Evolutionary conservation across 495 filamentous ascomycete species (phyloP), one percentile per base, ranked within the genome.

Genomic region (Neurospora hispaniola): DNA sequence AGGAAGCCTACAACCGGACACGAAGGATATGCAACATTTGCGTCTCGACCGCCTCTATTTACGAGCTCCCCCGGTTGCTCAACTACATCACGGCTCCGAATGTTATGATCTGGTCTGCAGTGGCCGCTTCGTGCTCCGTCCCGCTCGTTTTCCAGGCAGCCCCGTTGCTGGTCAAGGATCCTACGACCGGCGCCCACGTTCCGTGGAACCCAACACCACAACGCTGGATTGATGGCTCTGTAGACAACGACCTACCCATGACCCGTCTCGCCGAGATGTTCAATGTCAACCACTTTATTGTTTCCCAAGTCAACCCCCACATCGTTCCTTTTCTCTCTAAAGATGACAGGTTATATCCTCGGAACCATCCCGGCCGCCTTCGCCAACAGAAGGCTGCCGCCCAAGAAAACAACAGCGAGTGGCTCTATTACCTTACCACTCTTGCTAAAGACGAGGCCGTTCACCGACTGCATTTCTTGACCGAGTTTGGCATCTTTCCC

Each of bases 221-320:
- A 75, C 88, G 88, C 73, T 98, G 91, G 86, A 97, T 97, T 62
- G 95, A 98, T 80, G 95, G 95, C 6, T 97, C 93, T 0, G 93
- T 98, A 5, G 94, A 98, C 76, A 94, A 94, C 73, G 95, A 98
- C 81, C 86, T 98, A 3, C 95, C 95, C 27, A 97, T 97, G 92
- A 94, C 90, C 62, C 86, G 92, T 11, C 84, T 98, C 12, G 90
- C 94, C 0, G 94, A 97, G 76, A 95, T 97, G 92, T 97, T 97
- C 82, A 97, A 97, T 78, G 94, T 97, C 81, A 98, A 97, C 78
- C 94, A 97, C 78, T 97, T 97, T 78, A 97, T 98, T 77, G 95
- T 97, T 41, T 97, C 94, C 0, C 95, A 98, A 78, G 93, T 96
- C 66, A 98, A 97, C 77, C 95, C 95, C 1, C 95, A 98, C 76